phyloP scores from a whole-genome alignment of 2,329 filamentous ascomycete species.

The Penicillium sp. region DNA sequence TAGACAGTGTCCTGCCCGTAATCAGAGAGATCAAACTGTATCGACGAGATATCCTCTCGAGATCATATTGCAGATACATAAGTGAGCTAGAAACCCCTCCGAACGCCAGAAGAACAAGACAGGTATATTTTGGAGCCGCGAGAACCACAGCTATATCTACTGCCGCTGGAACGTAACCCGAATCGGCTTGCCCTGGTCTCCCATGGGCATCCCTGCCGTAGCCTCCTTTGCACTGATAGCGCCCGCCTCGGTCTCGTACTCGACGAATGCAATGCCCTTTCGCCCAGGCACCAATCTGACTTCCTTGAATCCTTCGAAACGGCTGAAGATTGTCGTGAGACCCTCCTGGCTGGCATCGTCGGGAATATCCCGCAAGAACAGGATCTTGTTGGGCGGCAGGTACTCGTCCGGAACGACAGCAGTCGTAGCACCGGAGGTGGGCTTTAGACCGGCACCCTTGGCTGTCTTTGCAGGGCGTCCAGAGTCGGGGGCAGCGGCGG shows the following conservation, averaged over 20 bases:
- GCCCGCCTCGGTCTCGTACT: conserved; percentile 85
- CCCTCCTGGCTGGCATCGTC: conserved; percentile 78
- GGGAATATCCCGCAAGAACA: conserved; percentile 89
- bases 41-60: conserved; percentile 7
- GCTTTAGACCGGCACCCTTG: conserved; percentile 70
- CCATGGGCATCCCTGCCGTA: conserved; percentile 76
- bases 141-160: conserved; percentile 22
- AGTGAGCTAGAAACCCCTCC: conserved; percentile 20
- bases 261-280: conserved; percentile 87
- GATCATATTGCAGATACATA: conserved; percentile 12
- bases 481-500: conserved; percentile 44
- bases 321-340: conserved; percentile 73
- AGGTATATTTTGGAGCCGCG: conserved; percentile 16
- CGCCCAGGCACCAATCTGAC: conserved; percentile 82
- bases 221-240: conserved; percentile 93
- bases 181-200: conserved; percentile 68
- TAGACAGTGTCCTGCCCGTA: not conserved
- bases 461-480: conserved; percentile 64
- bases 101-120: conserved; percentile 28
- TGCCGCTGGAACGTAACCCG: conserved; percentile 96
- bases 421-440: conserved; percentile 61
- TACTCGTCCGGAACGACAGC: conserved; percentile 94
- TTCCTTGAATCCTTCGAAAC: conserved; percentile 92
- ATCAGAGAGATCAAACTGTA: not conserved
- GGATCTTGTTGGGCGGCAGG: conserved; percentile 91